These are phyloP conservation scores for Nadsonia fulvescens DNA, from an alignment of 805 yeast genomes.

Conservation along the genomic window DNA sequence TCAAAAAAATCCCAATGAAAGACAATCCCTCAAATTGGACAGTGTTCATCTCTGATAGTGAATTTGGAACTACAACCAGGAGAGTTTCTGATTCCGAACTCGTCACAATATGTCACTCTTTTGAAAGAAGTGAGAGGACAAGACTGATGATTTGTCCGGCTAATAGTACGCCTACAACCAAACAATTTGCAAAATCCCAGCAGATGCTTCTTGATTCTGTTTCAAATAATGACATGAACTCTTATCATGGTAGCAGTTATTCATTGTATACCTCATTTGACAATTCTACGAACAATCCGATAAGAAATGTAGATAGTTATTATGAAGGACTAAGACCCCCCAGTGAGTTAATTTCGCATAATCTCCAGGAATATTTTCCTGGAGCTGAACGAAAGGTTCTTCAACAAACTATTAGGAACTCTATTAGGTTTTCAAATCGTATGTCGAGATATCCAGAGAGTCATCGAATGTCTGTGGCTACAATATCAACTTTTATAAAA, in stretches of 20 bases:
- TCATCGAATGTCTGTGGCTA: slow-evolving; percentile 16
- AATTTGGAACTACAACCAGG: slow-evolving; percentile 28
- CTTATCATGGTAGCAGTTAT: too few species aligned
- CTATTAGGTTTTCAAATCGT: slow-evolving; percentile 62
- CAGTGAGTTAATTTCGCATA: slow-evolving; percentile 75
- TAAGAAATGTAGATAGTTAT: slow-evolving; percentile 24
- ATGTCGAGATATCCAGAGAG: slow-evolving; percentile 24
- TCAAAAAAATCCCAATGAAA: slow-evolving; percentile 28
- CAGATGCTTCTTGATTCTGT: slow-evolving; percentile 10
- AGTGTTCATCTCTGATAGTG: slow-evolving; percentile 38
- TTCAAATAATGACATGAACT: too few species aligned
- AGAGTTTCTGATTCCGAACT: slow-evolving; percentile 61
- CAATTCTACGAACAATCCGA: slow-evolving; percentile 1
- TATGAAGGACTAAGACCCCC: slow-evolving; percentile 92
- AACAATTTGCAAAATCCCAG: slow-evolving; percentile 15
- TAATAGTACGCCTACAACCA: slow-evolving; percentile 36
- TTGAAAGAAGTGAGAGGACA: slow-evolving; percentile 50
- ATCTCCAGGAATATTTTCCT: slow-evolving; percentile 83
- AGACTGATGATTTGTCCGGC: slow-evolving; percentile 51
- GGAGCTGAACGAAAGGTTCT: slow-evolving; percentile 53
- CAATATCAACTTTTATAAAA: slow-evolving; percentile 14
- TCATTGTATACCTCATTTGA: too few species aligned
- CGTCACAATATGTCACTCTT: slow-evolving; percentile 65
- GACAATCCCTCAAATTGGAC: slow-evolving; percentile 17
- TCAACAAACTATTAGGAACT: slow-evolving; percentile 65